phyloP scores from a whole-genome alignment of 2,329 filamentous ascomycete species.

The Colletotrichum agaves region DNA sequence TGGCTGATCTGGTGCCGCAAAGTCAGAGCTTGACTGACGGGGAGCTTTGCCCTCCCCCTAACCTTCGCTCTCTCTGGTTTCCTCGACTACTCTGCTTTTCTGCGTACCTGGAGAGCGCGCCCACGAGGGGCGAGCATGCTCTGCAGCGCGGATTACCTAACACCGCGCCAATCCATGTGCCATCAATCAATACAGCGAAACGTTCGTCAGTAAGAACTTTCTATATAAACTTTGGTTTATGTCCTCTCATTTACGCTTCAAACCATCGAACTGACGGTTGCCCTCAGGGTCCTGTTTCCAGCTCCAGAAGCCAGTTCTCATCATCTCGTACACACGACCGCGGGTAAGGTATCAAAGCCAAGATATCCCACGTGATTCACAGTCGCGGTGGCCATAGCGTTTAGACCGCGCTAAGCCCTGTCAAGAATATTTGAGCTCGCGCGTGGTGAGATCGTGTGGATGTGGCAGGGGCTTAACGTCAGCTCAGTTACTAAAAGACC shows the following conservation, averaged over 20 bases:
- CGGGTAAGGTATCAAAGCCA: conserved; percentile 3
- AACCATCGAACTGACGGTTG: too few relatives aligned
- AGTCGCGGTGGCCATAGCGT: conserved; percentile 45
- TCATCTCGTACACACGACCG: conserved; percentile 8
- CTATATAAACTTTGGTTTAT: too few relatives aligned
- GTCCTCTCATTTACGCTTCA: too few relatives aligned
- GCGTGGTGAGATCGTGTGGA: conserved; percentile 33
- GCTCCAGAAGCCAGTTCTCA: not conserved
- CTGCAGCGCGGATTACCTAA: too few relatives aligned
- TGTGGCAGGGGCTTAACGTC: conserved; percentile 26
- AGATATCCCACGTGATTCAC: conserved; percentile 39
- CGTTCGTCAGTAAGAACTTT: too few relatives aligned
- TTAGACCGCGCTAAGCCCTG: conserved; percentile 41
- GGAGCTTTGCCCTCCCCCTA: conserved; percentile 47
- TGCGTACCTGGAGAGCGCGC: not conserved
- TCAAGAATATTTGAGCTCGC: conserved; percentile 30
- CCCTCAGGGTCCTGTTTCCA: too few relatives aligned
- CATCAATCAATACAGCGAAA: too few relatives aligned
- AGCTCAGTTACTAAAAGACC: conserved; percentile 17
- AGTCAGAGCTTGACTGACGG: conserved; percentile 38
- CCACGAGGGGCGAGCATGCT: too few relatives aligned
- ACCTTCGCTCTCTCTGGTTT: conserved; percentile 42
- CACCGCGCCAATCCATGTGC: too few relatives aligned
- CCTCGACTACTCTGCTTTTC: conserved; percentile 43
- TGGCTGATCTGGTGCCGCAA: conserved; percentile 33